phyloP scores from a whole-genome alignment of 495 filamentous ascomycete species.

The Annulohypoxylon stygium region DNA sequence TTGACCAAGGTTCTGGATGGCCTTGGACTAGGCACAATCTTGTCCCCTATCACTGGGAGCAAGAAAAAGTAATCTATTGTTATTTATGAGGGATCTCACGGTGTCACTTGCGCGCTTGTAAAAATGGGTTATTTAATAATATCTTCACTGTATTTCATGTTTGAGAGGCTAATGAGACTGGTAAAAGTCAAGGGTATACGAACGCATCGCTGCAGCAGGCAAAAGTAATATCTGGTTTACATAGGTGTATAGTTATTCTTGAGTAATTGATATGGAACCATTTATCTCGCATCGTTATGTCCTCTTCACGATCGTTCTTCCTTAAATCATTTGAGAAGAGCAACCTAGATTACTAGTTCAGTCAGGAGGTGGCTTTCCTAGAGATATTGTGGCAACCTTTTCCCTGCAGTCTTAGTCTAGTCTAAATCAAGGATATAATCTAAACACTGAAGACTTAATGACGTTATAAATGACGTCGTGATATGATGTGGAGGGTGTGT shows the following conservation, averaged over 20 bases:
- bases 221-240: constrained; percentile 12
- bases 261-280: neutral
- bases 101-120: neutral
- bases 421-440: constrained; percentile 7
- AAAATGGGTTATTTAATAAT: constrained; percentile 2
- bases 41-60: constrained; percentile 65
- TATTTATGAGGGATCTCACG: neutral
- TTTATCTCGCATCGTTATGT: too few species aligned
- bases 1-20: constrained; percentile 80
- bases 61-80: constrained; percentile 54
- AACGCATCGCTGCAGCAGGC: neutral
- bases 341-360: too few species aligned
- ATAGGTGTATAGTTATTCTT: too few species aligned
- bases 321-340: too few species aligned
- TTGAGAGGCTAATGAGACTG: neutral
- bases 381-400: neutral
- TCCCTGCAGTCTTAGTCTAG: constrained; percentile 9
- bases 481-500: constrained; percentile 34
- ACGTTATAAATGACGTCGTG: constrained; percentile 48
- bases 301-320: too few species aligned
- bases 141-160: neutral
- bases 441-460: constrained; percentile 24
- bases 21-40: constrained; percentile 75
- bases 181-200: too few species aligned
- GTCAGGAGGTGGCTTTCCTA: neutral